Conservation (phyloP, 202 grass and related monocot genomes). For the Hordeum pubiflorum region DNA sequence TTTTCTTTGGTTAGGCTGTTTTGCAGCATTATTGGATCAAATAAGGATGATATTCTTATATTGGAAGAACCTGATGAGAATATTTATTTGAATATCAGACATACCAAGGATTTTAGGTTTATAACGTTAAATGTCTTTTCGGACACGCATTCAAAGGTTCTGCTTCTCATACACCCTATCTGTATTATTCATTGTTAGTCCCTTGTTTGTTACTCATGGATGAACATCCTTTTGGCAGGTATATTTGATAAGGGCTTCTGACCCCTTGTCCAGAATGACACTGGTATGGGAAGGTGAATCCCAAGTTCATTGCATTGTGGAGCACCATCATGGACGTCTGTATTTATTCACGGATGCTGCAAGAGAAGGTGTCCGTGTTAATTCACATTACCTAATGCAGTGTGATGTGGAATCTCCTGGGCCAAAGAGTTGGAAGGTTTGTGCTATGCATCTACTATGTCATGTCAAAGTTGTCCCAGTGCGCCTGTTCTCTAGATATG, state of each 20-base stretch:
- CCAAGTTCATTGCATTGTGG: constrained; percentile 80
- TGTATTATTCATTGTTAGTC: background rate
- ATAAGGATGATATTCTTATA: constrained; percentile 68
- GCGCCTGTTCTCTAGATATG: constrained; percentile 21
- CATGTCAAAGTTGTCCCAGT: constrained; percentile 5
- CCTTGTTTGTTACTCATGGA: constrained; percentile 5
- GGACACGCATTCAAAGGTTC: constrained; percentile 80
- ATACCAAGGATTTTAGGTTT: constrained; percentile 84
- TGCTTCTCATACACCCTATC: constrained; percentile 4
- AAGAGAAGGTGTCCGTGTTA: constrained; percentile 51
- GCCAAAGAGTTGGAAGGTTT: constrained; percentile 73
- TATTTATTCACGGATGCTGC: constrained; percentile 87
- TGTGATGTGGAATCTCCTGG: constrained; percentile 51
- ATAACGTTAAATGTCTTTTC: constrained; percentile 93
- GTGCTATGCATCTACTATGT: background rate
- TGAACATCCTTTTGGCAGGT: constrained; percentile 47
- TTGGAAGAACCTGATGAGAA: constrained; percentile 80
- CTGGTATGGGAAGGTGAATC: constrained; percentile 82
- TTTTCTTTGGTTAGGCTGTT: constrained; percentile 55
- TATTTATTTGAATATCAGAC: constrained; percentile 80
- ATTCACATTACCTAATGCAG: constrained; percentile 75
- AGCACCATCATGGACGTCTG: constrained; percentile 63
- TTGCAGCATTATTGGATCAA: constrained; percentile 86
- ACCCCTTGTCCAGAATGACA: constrained; percentile 69
- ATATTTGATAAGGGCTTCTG: constrained; percentile 81